These are phyloP conservation scores for Diaporthe batatas DNA, from an alignment of 2,329 filamentous ascomycete genomes.

Conservation along the genomic window DNA sequence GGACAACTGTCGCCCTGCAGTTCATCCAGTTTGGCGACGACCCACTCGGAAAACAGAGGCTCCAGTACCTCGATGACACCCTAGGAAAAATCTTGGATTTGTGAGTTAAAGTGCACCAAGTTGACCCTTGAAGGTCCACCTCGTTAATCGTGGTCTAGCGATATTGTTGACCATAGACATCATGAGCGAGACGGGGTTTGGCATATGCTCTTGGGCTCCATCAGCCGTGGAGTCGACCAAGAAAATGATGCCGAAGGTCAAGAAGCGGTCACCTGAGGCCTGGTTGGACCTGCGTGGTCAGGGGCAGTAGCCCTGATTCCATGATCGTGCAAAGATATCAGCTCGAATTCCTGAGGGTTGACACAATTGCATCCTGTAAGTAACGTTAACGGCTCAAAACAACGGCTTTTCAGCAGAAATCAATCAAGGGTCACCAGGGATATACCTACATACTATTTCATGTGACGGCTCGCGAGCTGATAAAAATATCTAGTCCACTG, in stretches of 20 bases:
- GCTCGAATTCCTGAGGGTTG: neutral
- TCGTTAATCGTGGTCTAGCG: neutral
- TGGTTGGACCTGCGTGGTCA: too few species aligned
- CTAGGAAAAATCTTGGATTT: neutral
- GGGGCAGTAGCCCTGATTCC: too few species aligned
- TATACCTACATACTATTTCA: neutral
- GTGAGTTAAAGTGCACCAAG: neutral
- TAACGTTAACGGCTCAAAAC: neutral
- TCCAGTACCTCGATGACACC: neutral
- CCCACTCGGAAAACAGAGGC: neutral
- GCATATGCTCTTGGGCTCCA: neutral
- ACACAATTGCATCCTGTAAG: neutral
- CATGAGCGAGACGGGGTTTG: neutral
- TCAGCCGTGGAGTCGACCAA: conserved; percentile 2
- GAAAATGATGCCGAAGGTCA: neutral
- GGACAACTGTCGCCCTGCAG: neutral
- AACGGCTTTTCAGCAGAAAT: neutral
- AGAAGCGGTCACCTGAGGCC: neutral
- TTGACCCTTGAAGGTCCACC: neutral
- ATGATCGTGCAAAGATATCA: neutral
- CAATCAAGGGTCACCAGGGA: neutral
- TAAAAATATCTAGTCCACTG: neutral
- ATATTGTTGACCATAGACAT: conserved; percentile 12
- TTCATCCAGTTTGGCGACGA: neutral
- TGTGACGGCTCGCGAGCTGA: neutral